phyloP scores from a whole-genome alignment of 2,329 filamentous ascomycete genomes.

The Fusarium bactridioides region DNA sequence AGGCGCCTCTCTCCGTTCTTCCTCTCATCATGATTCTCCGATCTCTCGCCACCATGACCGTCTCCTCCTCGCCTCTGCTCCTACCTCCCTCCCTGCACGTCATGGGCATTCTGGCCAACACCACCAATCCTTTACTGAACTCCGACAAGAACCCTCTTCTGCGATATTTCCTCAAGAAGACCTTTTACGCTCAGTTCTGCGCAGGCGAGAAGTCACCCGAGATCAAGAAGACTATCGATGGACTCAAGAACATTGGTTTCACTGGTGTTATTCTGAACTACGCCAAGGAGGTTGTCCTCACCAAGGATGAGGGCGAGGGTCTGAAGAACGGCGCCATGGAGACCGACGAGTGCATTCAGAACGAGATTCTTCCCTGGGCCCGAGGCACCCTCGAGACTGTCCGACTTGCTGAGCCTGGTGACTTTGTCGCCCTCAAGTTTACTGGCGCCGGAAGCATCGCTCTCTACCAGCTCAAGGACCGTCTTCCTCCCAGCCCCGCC shows the following conservation, averaged over 20 bases:
- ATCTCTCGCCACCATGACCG: conserved; percentile 71
- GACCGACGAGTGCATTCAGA: conserved; percentile 57
- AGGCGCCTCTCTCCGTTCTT: conserved; percentile 68
- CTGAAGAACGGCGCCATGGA: conserved; percentile 57
- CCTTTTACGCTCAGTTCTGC: conserved; percentile 92
- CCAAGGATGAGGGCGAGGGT: conserved; percentile 58
- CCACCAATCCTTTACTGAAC: conserved; percentile 70
- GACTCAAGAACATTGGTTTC: conserved; percentile 78
- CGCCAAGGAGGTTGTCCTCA: conserved; percentile 80
- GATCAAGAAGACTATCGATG: conserved; percentile 69
- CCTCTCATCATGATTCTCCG: conserved; percentile 73
- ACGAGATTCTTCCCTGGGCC: conserved; percentile 75
- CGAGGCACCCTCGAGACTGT: conserved; percentile 79
- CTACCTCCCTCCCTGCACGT: conserved; percentile 73
- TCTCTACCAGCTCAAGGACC: conserved; percentile 71
- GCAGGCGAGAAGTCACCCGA: conserved; percentile 78
- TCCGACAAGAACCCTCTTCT: conserved; percentile 79
- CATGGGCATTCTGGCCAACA: conserved; percentile 75
- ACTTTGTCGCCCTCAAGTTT: conserved; percentile 77
- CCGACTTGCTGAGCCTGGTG: conserved; percentile 66
- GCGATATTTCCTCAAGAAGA: conserved; percentile 75
- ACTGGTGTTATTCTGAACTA: conserved; percentile 86
- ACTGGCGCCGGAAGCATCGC: conserved; percentile 82
- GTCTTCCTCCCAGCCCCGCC: conserved; percentile 66
- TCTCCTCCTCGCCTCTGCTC: conserved; percentile 75